Evolutionary conservation across 2,329 filamentous ascomycete species (phyloP).

Genomic region (Aspergillus chevalieri): DNA sequence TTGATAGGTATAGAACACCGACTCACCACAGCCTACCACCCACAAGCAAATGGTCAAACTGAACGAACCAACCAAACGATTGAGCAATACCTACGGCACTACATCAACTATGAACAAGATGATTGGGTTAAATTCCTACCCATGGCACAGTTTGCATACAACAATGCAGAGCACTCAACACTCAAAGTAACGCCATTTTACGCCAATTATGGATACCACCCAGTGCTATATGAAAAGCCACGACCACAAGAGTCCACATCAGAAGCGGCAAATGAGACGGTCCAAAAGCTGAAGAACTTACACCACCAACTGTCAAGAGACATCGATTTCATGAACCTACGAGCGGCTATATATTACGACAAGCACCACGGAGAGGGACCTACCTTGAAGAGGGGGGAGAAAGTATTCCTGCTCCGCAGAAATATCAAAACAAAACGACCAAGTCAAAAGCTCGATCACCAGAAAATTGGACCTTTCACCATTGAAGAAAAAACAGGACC

Average conservation of each 20-base stretch:
- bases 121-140: neutral
- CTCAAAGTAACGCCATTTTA: neutral
- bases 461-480: neutral
- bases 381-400: neutral
- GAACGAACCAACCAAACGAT: slow-evolving; percentile 3
- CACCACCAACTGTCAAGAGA: no score
- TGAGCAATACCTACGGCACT: slow-evolving; percentile 6
- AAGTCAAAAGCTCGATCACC: slow-evolving; percentile 1
- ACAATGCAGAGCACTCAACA: neutral
- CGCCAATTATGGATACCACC: neutral
- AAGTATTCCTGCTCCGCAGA: slow-evolving; percentile 1
- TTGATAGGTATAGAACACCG: neutral
- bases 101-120: slow-evolving; percentile 6
- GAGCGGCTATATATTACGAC: no score
- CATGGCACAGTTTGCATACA: neutral
- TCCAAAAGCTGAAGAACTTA: neutral
- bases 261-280: neutral
- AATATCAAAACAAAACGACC: slow-evolving; percentile 3
- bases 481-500: slow-evolving; percentile 1
- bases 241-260: neutral
- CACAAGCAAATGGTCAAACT: slow-evolving; percentile 1
- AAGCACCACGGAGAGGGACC: no score
- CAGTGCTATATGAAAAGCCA: neutral
- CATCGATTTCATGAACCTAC: no score
- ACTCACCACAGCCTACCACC: neutral